phyloP scores from a whole-genome alignment of 495 filamentous ascomycete species.

The Trichoderma gamsii region DNA sequence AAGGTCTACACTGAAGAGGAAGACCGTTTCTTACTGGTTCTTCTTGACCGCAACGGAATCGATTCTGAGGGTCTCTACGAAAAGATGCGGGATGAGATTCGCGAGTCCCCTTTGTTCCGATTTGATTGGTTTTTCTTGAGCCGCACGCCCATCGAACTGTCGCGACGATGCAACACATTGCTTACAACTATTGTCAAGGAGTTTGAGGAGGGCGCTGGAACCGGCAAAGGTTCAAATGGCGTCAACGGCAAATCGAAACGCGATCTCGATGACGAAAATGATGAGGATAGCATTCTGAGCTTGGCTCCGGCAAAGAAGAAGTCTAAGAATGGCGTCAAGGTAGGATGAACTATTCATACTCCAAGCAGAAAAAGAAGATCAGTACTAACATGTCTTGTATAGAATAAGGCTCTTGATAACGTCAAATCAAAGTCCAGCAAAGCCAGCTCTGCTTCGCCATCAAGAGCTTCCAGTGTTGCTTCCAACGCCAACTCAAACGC shows the following conservation, averaged over 20 bases:
- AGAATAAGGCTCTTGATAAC: conserved; percentile 61
- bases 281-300: conserved; percentile 67
- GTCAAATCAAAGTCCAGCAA: conserved; percentile 53
- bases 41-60: conserved; percentile 84
- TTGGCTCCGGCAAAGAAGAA: conserved; percentile 87
- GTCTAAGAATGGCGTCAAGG: conserved; percentile 72
- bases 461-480: conserved; percentile 48
- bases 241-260: conserved; percentile 66
- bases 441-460: conserved; percentile 50
- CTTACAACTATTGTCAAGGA: conserved; percentile 90
- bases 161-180: conserved; percentile 85
- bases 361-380: neutral
- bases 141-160: conserved; percentile 86
- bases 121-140: conserved; percentile 99
- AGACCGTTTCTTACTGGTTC: conserved; percentile 90
- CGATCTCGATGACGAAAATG: conserved; percentile 71
- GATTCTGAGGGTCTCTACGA: conserved; percentile 81
- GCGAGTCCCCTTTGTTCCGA: conserved; percentile 89
- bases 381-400: conserved; percentile 9
- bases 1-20: conserved; percentile 99
- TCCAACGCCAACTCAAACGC: conserved; percentile 24
- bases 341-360: conserved; percentile 26
- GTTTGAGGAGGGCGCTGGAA: conserved; percentile 61
- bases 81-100: conserved; percentile 82
- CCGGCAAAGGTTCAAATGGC: conserved; percentile 54